Percentiles rank a stretch among this genome's conserved stretches.
Conservation (phyloP, 345 rosid species). For the Lepidium africanum region DNA sequence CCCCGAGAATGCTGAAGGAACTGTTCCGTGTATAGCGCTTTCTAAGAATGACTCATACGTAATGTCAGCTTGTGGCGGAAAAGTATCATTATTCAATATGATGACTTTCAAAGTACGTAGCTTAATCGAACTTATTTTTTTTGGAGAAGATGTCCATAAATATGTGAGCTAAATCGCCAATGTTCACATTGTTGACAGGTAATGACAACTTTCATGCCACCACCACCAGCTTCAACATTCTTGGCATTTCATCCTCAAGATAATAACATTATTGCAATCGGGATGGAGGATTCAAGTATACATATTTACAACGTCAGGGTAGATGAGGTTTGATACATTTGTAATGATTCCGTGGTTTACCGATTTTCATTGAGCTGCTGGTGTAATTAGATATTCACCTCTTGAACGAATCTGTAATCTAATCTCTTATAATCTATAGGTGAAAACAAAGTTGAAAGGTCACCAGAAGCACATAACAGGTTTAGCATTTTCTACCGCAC, state of each 20-base stretch:
- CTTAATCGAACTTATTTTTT: neutral
- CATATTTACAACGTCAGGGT: constrained; percentile 51
- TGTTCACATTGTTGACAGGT: constrained; percentile 30
- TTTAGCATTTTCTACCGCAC: constrained; percentile 59
- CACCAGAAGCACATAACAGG: constrained; percentile 73
- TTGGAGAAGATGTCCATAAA: neutral
- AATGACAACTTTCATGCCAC: constrained; percentile 53
- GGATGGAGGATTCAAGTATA: constrained; percentile 50
- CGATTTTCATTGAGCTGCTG: neutral
- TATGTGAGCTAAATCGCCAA: neutral
- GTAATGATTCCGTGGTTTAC: neutral
- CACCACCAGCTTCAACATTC: constrained; percentile 52
- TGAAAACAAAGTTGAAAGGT: constrained; percentile 63
- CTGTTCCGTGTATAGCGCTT: constrained; percentile 48
- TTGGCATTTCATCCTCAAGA: constrained; percentile 54
- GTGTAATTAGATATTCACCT: neutral
- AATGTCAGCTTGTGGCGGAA: constrained; percentile 58
- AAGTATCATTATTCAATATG: constrained; percentile 49
- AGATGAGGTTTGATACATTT: constrained; percentile 37
- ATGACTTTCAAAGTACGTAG: constrained; percentile 45
- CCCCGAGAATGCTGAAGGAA: constrained; percentile 44
- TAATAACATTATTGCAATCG: constrained; percentile 51
- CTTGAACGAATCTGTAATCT: neutral
- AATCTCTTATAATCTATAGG: constrained; percentile 31
- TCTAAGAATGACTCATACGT: constrained; percentile 56